Conservation (phyloP, 768 basidiomycete genomes). For the Mycena chlorophos region DNA sequence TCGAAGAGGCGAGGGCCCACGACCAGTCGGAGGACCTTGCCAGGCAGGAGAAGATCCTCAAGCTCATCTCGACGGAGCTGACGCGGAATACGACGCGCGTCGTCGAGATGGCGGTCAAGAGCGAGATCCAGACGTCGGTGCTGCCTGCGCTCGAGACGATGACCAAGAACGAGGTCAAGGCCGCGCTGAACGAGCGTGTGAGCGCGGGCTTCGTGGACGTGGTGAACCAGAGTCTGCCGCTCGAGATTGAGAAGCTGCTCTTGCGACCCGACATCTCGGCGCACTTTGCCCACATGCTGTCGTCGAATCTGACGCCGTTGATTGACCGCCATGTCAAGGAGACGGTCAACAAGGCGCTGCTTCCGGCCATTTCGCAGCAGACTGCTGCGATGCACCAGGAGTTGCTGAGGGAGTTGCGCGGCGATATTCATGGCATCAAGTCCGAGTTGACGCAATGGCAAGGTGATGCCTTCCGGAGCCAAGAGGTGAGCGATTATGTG, state of each 20-base stretch:
- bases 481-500: constrained; percentile 58
- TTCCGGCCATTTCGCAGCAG: constrained; percentile 76
- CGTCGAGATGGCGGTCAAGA: constrained; percentile 86
- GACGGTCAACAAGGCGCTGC: constrained; percentile 66
- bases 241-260: constrained; percentile 78
- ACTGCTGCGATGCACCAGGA: constrained; percentile 80
- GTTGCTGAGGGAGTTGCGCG: constrained; percentile 69
- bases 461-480: constrained; percentile 69
- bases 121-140: constrained; percentile 80
- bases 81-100: constrained; percentile 87
- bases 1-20: constrained; percentile 76
- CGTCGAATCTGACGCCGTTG: constrained; percentile 68
- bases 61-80: constrained; percentile 82
- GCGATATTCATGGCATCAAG: constrained; percentile 75
- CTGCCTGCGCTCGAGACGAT: constrained; percentile 80
- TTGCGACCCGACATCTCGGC: constrained; percentile 73
- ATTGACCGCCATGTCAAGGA: constrained; percentile 85
- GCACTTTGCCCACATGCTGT: constrained; percentile 75
- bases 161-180: constrained; percentile 78
- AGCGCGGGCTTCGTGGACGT: constrained; percentile 69
- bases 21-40: constrained; percentile 81
- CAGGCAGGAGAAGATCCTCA: constrained; percentile 86
- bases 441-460: constrained; percentile 83
- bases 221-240: constrained; percentile 76
- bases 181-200: constrained; percentile 76